phyloP scores from a whole-genome alignment of 495 filamentous ascomycete species.

The Pseudomonodictys pantanalensis region DNA sequence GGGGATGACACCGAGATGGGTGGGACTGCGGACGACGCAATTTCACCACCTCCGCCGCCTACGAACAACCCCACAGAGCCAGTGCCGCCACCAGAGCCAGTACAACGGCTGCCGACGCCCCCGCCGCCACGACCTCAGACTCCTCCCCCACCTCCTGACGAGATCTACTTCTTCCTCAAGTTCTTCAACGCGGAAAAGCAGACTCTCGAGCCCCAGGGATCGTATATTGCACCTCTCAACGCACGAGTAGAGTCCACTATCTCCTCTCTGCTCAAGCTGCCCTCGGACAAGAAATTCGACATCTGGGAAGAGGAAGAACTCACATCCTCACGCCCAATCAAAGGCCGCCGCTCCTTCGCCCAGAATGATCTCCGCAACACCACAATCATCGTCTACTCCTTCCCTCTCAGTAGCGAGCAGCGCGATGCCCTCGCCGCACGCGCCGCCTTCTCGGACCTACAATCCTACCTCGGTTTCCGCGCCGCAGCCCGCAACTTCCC shows the following conservation, averaged over 20 bases:
- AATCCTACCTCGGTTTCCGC: slow-evolving; percentile 29
- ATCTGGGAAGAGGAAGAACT: slow-evolving; percentile 35
- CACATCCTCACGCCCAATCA: slow-evolving; percentile 19
- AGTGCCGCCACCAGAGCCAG: slow-evolving; percentile 4
- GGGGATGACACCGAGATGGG: slow-evolving; percentile 30
- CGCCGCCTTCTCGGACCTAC: slow-evolving; percentile 23
- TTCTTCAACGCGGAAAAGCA: slow-evolving; percentile 33
- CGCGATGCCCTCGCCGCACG: slow-evolving; percentile 22
- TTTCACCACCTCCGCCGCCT: slow-evolving; percentile 15
- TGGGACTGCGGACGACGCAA: slow-evolving; percentile 17
- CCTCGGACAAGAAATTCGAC: slow-evolving; percentile 23
- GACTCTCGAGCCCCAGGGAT: slow-evolving; percentile 28
- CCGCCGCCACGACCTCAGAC: background rate
- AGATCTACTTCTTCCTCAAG: slow-evolving; percentile 40
- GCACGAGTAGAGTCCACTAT: slow-evolving; percentile 28
- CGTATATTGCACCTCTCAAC: slow-evolving; percentile 24
- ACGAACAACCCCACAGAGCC: background rate
- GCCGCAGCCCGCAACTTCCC: slow-evolving; percentile 34
- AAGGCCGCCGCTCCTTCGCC: slow-evolving; percentile 26
- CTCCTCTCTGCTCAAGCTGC: slow-evolving; percentile 20
- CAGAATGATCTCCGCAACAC: slow-evolving; percentile 33
- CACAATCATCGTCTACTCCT: slow-evolving; percentile 29
- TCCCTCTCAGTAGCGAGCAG: slow-evolving; percentile 27
- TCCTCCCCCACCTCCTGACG: slow-evolving; percentile 17
- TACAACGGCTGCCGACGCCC: background rate